Conservation (phyloP, 257 asterid genomes). For the Fraxinus excelsior region DNA sequence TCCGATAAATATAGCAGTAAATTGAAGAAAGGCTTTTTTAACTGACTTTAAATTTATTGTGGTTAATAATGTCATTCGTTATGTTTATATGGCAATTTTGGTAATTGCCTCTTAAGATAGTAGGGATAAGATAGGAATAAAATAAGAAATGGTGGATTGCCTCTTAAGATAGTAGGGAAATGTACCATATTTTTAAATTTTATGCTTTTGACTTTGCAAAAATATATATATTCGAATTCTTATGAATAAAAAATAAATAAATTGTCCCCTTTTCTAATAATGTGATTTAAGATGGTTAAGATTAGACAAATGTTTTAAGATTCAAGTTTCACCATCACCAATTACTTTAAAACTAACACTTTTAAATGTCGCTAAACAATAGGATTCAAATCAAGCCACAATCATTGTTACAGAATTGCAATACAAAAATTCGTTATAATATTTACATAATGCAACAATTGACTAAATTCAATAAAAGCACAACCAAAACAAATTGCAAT, state of each 20-base stretch:
- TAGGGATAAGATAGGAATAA: too few species aligned
- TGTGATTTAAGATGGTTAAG: not conserved
- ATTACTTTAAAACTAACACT: too few species aligned
- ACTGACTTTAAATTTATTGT: not conserved
- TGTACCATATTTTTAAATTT: not conserved
- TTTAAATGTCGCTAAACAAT: not conserved
- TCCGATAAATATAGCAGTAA: too few species aligned
- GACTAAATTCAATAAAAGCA: constrained; percentile 13
- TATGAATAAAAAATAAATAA: not conserved
- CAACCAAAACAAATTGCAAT: constrained; percentile 26
- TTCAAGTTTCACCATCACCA: not conserved
- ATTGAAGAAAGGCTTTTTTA: too few species aligned
- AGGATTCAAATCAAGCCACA: not conserved
- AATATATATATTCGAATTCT: not conserved
- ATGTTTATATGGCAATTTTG: too few species aligned
- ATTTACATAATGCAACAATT: constrained; percentile 22
- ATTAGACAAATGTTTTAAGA: too few species aligned
- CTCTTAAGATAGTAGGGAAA: too few species aligned
- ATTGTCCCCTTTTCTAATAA: too few species aligned
- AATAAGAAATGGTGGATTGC: too few species aligned
- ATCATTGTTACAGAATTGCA: constrained; percentile 19
- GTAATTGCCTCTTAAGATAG: too few species aligned
- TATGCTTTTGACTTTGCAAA: too few species aligned
- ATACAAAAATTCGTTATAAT: constrained; percentile 15
- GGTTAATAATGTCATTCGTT: too few species aligned